Evolutionary conservation across 2,329 filamentous ascomycete genomes (phyloP).

Genomic region (Ophiostoma tasmaniense): DNA sequence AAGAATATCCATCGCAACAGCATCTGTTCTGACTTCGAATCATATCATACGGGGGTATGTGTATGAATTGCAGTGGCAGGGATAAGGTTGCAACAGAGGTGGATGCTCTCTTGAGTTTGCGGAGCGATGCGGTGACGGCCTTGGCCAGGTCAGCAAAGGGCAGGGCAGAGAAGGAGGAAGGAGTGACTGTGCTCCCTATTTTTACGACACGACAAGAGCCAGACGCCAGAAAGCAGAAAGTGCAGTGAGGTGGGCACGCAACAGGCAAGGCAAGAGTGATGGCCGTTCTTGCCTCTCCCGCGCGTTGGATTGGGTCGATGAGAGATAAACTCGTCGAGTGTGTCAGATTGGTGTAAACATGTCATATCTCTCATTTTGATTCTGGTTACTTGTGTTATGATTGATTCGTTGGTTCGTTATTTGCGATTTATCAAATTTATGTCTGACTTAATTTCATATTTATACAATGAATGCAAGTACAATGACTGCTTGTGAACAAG

Average conservation of each 20-base stretch:
- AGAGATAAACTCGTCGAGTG: slow-evolving; percentile 1
- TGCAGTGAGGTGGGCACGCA: neutral
- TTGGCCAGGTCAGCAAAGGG: neutral
- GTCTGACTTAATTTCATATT: neutral
- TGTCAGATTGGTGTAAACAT: neutral
- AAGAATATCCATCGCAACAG: neutral
- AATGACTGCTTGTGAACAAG: neutral
- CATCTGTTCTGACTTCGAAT: neutral
- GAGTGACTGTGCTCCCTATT: neutral
- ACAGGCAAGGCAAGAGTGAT: neutral
- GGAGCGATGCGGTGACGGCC: slow-evolving; percentile 19
- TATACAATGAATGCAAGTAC: too few relatives aligned
- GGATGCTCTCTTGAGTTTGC: slow-evolving; percentile 7
- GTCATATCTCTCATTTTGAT: neutral
- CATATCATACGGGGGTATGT: neutral
- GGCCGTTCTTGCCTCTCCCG: slow-evolving; percentile 1
- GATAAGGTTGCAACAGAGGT: neutral
- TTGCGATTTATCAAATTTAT: neutral
- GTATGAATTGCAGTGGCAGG: neutral
- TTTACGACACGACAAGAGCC: neutral
- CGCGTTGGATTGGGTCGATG: neutral
- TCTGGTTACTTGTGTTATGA: neutral
- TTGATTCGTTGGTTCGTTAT: neutral
- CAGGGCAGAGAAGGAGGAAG: neutral
- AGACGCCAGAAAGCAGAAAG: neutral